Evolutionary conservation across 176 grass and related monocot species (phyloP).

Genomic region (Aegilops tauschii): DNA sequence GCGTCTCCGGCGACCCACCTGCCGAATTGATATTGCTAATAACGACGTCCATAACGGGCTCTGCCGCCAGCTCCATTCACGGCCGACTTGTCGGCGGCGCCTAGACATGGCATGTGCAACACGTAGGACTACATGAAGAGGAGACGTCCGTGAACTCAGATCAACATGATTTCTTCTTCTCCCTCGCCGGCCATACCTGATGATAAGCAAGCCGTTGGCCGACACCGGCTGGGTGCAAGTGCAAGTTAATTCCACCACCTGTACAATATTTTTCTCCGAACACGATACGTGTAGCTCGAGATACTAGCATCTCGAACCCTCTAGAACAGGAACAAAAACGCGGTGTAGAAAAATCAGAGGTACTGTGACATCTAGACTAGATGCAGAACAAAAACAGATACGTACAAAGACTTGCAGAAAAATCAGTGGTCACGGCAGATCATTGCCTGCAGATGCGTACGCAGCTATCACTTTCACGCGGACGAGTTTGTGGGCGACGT

Average conservation of each 20-base stretch:
- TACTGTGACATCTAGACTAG: background rate
- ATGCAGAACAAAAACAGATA: background rate
- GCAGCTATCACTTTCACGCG: background rate
- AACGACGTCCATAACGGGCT: no score
- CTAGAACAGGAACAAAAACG: background rate
- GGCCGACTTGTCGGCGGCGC: no score
- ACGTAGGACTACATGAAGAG: no score
- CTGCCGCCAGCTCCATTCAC: no score
- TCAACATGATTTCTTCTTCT: no score
- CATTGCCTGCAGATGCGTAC: background rate
- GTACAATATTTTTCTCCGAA: background rate
- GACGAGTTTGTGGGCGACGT: background rate
- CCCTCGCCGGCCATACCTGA: no score
- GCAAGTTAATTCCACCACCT: no score
- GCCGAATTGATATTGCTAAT: no score
- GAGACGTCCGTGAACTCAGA: no score
- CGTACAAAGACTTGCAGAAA: background rate
- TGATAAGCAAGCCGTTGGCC: no score
- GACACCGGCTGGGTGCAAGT: no score
- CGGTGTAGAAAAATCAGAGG: background rate
- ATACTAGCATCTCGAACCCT: background rate
- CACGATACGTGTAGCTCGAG: background rate
- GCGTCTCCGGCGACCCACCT: background rate
- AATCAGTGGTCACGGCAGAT: background rate
- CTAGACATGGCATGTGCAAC: no score